Evolutionary conservation across 2,329 filamentous ascomycete genomes (phyloP), one percentile per base, ranked within the genome.

Genomic region (Byssochlamys sp.): DNA sequence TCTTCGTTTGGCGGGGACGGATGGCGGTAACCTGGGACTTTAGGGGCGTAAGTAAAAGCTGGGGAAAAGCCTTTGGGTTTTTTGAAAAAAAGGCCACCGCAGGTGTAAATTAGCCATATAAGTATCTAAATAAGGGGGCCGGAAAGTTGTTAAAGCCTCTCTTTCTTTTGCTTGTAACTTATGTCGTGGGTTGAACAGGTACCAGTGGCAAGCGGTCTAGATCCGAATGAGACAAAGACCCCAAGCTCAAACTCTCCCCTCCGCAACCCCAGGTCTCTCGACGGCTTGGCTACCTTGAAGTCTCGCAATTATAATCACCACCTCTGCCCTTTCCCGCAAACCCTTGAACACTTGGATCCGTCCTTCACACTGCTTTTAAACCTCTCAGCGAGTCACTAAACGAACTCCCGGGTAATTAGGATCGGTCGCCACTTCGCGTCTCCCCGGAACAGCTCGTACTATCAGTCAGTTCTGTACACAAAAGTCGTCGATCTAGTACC

Each of bases 181-280:
- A 45, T n/a, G 35, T 14, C n/a, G 35, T 45, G 19, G 35, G 14
- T 45, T 45, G 35, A 39, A 14, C 12, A n/a, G 35, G 48, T 4
- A 19, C 10, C 26, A 9, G n/a, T 51, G 11, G 49, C 27, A 51
- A 26, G 49, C 49, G 49, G 49, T 51, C 49, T 51, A 51, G 49
- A 28, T 51, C 26, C 49, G 26, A 28, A 51, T 27, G 49, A 26
- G 49, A 51, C 49, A 51, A 51, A 51, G 49, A 26, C 26, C 27
- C 49, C 49, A 28, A 51, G 49, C 49, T 27, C 49, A 51, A 51
- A 51, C 49, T 51, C 49, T 51, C 49, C 49, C 49, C 49, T 51
- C 49, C 49, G 49, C 49, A 51, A 51, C 49, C 49, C 49, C 49
- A 51, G 49, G 6, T 51, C 49, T 26, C 25, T 28, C 19, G 49